Percentiles rank a stretch among this genome's conserved stretches.
These are phyloP conservation scores for Fraxinus sp. DNA, from an alignment of 305 asterid species.

Conservation along the genomic window DNA sequence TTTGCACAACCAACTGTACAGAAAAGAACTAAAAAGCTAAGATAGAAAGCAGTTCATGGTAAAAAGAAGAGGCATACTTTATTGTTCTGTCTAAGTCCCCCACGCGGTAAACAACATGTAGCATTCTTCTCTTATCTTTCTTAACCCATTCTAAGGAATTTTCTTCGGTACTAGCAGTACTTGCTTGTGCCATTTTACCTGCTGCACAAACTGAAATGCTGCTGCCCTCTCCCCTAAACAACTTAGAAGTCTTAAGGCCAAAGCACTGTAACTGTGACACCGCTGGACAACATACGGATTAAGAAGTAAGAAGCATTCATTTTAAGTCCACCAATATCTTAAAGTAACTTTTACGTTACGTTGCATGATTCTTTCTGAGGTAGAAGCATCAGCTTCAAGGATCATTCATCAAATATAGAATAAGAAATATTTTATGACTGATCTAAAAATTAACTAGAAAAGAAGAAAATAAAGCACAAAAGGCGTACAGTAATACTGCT, in stretches of 20 bases:
- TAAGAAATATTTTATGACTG: neutral
- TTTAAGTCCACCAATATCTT: neutral
- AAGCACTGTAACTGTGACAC: slow-evolving; percentile 59
- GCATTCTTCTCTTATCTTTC: slow-evolving; percentile 88
- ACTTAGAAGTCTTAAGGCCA: slow-evolving; percentile 57
- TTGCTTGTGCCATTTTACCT: slow-evolving; percentile 63
- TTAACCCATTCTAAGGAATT: slow-evolving; percentile 84
- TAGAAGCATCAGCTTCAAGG: neutral
- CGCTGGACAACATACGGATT: slow-evolving; percentile 42
- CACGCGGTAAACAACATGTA: slow-evolving; percentile 95
- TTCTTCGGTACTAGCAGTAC: slow-evolving; percentile 60
- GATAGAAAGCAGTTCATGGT: slow-evolving; percentile 19
- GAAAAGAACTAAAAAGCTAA: slow-evolving; percentile 28
- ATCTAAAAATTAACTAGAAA: neutral
- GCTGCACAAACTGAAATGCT: slow-evolving; percentile 42
- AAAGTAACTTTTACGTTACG: neutral
- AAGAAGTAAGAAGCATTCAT: neutral
- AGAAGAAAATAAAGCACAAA: neutral
- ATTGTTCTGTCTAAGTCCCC: slow-evolving; percentile 97
- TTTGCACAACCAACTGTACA: slow-evolving; percentile 5
- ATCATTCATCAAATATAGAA: neutral
- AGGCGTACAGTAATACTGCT: neutral
- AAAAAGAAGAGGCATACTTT: slow-evolving; percentile 48
- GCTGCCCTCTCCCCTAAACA: slow-evolving; percentile 40
- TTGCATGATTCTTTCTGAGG: slow-evolving; percentile 10